Evolutionary conservation across 225 moss, liverwort and hornwort species (phyloP).

Genomic region (Pleurozium schreberi): DNA sequence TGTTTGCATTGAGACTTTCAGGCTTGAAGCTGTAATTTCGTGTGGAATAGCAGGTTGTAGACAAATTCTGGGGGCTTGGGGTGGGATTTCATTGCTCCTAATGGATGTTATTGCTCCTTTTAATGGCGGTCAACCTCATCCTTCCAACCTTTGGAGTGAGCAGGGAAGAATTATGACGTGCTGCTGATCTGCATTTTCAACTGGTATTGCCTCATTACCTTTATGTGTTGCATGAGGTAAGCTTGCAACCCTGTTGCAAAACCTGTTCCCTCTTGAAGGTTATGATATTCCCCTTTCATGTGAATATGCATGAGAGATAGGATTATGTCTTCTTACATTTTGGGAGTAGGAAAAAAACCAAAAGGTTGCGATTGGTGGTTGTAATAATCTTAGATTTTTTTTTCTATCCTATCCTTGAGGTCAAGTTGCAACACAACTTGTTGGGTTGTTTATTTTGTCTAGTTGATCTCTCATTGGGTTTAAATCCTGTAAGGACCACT

Average conservation of each 20-base stretch:
- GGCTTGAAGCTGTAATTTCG: not conserved
- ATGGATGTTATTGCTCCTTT: not conserved
- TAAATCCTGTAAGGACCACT: not conserved
- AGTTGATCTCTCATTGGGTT: not conserved
- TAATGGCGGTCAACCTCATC: not conserved
- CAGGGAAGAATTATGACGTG: not conserved
- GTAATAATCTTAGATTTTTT: not conserved
- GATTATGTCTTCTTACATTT: not conserved
- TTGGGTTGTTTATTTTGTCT: not conserved
- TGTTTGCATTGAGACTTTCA: not conserved
- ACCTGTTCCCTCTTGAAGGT: not conserved
- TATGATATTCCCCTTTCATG: not conserved
- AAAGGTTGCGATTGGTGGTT: not conserved
- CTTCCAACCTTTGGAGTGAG: not conserved
- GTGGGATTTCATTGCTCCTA: not conserved
- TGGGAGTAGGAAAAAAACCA: not conserved
- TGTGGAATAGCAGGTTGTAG: not conserved
- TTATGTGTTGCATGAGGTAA: not conserved
- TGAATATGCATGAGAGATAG: no score
- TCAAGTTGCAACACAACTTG: not conserved
- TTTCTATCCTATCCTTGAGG: not conserved
- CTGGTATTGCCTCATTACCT: not conserved
- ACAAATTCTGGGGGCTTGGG: not conserved
- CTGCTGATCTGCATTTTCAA: not conserved
- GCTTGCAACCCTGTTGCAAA: no score